Evolutionary conservation across 257 asterid genomes (phyloP).

Genomic region (Gardenia jasminoides): DNA sequence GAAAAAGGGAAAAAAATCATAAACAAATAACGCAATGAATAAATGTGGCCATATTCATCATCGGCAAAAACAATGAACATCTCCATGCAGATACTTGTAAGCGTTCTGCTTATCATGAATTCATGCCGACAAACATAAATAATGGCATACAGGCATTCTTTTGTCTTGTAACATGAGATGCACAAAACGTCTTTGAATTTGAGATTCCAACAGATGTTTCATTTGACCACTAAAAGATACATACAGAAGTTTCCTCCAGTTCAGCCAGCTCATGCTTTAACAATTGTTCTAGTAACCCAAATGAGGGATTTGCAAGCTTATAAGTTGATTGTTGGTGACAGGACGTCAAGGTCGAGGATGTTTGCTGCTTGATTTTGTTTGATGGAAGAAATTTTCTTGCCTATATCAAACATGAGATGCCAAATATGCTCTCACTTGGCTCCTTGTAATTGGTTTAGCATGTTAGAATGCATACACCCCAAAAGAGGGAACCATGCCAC

Average conservation of each 20-base stretch:
- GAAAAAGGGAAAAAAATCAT: no score
- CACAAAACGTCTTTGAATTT: neutral
- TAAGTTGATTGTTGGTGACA: neutral
- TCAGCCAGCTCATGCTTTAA: neutral
- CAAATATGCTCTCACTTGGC: neutral
- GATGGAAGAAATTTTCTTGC: neutral
- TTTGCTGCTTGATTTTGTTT: neutral
- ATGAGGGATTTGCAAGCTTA: neutral
- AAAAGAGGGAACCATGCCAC: neutral
- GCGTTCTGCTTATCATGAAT: neutral
- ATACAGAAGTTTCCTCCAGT: neutral
- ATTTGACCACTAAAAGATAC: neutral
- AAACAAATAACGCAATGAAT: neutral
- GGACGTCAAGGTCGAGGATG: neutral
- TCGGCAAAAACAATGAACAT: neutral
- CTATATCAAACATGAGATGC: neutral
- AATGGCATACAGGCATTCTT: neutral
- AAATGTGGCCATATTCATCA: neutral
- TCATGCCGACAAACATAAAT: slow-evolving; percentile 8
- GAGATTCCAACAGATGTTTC: neutral
- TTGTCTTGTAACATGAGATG: neutral
- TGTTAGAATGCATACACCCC: neutral
- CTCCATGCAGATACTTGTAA: neutral
- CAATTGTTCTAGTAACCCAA: neutral
- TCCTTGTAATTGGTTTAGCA: neutral